These are phyloP conservation scores for Leccinum broughii DNA, from an alignment of 768 basidiomycete genomes.

Conservation along the genomic window DNA sequence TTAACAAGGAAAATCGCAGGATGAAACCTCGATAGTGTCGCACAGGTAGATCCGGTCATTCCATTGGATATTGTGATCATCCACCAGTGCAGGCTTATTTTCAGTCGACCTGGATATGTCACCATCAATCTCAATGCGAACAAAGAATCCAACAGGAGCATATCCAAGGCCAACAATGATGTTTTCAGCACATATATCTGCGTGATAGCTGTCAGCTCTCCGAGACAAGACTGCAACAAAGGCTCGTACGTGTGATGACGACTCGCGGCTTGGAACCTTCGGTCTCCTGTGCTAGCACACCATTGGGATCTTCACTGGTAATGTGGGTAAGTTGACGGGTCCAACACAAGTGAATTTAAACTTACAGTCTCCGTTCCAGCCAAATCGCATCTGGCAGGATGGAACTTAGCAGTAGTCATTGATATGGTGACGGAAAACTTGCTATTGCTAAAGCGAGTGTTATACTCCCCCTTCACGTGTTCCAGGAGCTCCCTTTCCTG, in stretches of 20 bases:
- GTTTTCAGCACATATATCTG: conserved; percentile 12
- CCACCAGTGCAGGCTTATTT: neutral
- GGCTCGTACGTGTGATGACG: conserved; percentile 11
- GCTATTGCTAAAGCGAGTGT: neutral
- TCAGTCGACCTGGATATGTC: neutral
- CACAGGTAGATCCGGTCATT: neutral
- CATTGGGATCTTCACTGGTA: neutral
- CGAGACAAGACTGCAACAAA: neutral
- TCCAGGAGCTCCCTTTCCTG: neutral
- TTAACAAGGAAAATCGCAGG: neutral
- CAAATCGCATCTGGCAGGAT: conserved; percentile 4
- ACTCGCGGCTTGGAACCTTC: no score
- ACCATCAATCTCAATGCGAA: neutral
- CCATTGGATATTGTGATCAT: neutral
- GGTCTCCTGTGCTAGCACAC: no score
- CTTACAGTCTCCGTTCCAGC: no score
- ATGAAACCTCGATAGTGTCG: neutral
- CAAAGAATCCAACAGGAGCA: conserved; percentile 13
- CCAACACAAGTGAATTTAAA: no score
- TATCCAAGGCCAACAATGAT: conserved; percentile 2
- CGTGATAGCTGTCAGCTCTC: neutral
- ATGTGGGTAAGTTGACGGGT: neutral
- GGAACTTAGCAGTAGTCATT: neutral
- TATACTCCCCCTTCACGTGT: neutral
- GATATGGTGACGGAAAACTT: neutral